Conservation (phyloP, 116 monocot genomes). For the Papilionanthe hybrid region DNA sequence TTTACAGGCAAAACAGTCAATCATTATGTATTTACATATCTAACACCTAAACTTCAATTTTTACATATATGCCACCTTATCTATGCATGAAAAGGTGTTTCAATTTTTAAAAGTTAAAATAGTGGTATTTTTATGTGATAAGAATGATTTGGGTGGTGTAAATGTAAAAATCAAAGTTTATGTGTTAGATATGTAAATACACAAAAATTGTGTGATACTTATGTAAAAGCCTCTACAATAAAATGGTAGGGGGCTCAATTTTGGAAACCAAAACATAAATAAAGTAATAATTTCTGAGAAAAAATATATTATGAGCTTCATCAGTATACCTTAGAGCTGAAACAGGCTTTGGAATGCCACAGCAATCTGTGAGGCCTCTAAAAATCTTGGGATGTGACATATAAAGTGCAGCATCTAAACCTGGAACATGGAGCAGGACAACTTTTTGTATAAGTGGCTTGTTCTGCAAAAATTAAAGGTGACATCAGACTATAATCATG, state of each 20-base stretch:
- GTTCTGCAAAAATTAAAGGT: conserved; percentile 41
- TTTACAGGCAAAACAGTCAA: no score
- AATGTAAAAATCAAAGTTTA: no score
- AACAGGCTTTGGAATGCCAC: conserved; percentile 72
- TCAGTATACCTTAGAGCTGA: conserved; percentile 60
- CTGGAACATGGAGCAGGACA: conserved; percentile 70
- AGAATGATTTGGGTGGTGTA: no score
- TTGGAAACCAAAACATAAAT: neutral
- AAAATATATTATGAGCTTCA: neutral
- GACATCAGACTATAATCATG: neutral
- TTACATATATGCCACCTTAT: no score
- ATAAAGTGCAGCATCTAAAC: conserved; percentile 80
- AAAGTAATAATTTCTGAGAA: neutral
- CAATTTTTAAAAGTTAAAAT: no score
- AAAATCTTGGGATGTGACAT: conserved; percentile 48
- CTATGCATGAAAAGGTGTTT: no score
- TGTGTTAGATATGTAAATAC: no score
- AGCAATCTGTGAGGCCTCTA: conserved; percentile 36
- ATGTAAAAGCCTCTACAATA: neutral
- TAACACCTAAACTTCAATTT: no score
- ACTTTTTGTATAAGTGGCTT: conserved; percentile 87
- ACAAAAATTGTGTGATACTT: no score
- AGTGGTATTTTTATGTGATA: no score
- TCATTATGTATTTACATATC: no score
- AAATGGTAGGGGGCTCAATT: neutral